phyloP scores from a whole-genome alignment of 192 early-diverging fungal species.

The Geranomyces michiganensis region DNA sequence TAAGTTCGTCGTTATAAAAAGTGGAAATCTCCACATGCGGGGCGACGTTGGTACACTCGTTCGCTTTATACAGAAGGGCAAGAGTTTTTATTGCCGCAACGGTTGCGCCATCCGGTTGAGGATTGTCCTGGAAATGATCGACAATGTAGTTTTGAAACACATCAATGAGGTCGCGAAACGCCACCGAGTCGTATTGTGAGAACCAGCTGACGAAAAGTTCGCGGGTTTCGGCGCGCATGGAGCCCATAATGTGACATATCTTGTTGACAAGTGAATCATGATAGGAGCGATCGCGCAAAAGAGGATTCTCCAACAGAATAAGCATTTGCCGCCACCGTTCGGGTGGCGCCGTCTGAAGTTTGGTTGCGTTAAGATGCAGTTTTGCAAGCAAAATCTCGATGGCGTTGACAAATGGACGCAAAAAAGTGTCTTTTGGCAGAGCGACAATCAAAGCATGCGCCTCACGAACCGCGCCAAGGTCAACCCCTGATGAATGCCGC shows the following conservation, averaged over 20 bases:
- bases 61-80: constrained; percentile 56
- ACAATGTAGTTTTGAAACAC: constrained; percentile 55
- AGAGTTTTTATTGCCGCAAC: constrained; percentile 57
- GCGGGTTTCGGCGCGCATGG: constrained; percentile 40
- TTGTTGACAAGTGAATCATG: constrained; percentile 53
- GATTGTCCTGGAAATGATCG: constrained; percentile 51
- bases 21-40: constrained; percentile 46
- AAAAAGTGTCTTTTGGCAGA: constrained; percentile 44
- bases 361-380: constrained; percentile 46
- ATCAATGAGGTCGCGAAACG: constrained; percentile 46
- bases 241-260: constrained; percentile 47
- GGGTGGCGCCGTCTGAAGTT: constrained; percentile 39
- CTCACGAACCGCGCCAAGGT: constrained; percentile 35
- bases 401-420: constrained; percentile 49
- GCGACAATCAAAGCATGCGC: constrained; percentile 41
- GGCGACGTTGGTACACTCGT: constrained; percentile 41
- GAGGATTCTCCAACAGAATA: constrained; percentile 53
- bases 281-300: constrained; percentile 49
- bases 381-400: constrained; percentile 60
- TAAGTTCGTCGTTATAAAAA: constrained; percentile 53
- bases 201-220: constrained; percentile 54
- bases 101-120: constrained; percentile 48
- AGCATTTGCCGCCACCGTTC: constrained; percentile 13
- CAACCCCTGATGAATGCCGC: constrained; percentile 38
- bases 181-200: constrained; percentile 45